Evolutionary conservation across 2,329 filamentous ascomycete genomes (phyloP), one percentile per base, ranked within the genome.

Genomic region (Fusarium coffeatum): DNA sequence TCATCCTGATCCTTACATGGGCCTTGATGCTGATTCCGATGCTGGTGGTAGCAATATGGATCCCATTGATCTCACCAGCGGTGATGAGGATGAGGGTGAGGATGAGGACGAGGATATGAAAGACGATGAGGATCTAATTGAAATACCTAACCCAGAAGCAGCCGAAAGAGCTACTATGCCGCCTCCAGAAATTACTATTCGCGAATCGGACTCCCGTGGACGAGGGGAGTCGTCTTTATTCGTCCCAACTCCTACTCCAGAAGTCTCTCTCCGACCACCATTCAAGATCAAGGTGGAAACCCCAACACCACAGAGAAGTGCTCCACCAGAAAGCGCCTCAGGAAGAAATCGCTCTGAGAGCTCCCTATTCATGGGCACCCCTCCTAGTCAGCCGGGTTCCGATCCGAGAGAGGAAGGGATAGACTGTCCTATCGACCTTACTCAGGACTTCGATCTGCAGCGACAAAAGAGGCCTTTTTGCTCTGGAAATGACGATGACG

Each of bases 241-340:
- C 16, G 7, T 66, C n/a, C n/a, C n/a, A 6, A 62, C 66, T 42
- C 55, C 60, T 9, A 9, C 22, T 18, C 60, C 25, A 7, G 34
- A 4, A 0, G 34, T 25, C 11, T 42, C 49, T 22, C 20, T 10
- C 3, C 30, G n/a, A 4, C n/a, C 27, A 3, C 45, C 34, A 7
- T 64, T 68, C 16, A 23, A 43, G 6, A 15, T 30, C 11, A 73
- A 73, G 41, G 3, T 51, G 4, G 66, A 68, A 22, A 60, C 59
- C 2, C 40, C n/a, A n/a, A n/a, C n/a, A n/a, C n/a, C n/a, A n/a
- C n/a, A n/a, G n/a, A n/a, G n/a, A n/a, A n/a, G n/a, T n/a, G n/a
- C n/a, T n/a, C n/a, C 57, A 1, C 51, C 60, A 11, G 49, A 23
- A 25, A n/a, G n/a, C n/a, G 58, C 72, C 15, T 55, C 68, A 0